Percentiles rank a stretch among this genome's conserved stretches.
Evolutionary conservation across 164 flowering plant species (phyloP).

Genomic region (Stephania yunnanensis): DNA sequence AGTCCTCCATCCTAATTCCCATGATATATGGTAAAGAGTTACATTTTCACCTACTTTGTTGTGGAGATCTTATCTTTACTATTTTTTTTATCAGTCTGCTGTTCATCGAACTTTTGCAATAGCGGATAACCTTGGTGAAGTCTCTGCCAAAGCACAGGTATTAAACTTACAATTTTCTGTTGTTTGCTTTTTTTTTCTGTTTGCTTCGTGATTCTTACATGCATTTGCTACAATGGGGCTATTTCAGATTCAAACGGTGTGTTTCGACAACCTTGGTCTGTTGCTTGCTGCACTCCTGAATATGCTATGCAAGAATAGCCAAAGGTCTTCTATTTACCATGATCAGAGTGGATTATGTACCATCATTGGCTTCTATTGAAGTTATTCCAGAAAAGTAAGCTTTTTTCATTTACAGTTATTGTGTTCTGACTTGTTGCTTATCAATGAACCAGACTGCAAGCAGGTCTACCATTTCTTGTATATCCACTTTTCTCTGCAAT

Average conservation of each 20-base stretch:
- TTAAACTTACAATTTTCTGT: slow-evolving; percentile 13
- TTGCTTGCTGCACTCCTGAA: slow-evolving; percentile 75
- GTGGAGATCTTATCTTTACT: slow-evolving; percentile 8
- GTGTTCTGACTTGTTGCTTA: slow-evolving; percentile 4
- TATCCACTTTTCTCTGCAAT: slow-evolving; percentile 80
- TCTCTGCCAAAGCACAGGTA: slow-evolving; percentile 91
- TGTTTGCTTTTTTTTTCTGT: neutral
- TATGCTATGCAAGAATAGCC: slow-evolving; percentile 49
- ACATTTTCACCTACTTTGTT: neutral
- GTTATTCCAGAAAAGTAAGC: neutral
- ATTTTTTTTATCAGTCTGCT: slow-evolving; percentile 52
- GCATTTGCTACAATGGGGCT: slow-evolving; percentile 7
- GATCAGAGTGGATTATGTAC: neutral
- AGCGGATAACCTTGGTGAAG: slow-evolving; percentile 89
- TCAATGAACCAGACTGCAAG: slow-evolving; percentile 45
- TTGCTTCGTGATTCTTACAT: neutral
- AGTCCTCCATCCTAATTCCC: neutral
- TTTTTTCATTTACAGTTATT: neutral
- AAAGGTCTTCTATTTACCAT: slow-evolving; percentile 39
- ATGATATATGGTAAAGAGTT: neutral
- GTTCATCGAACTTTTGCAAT: slow-evolving; percentile 90
- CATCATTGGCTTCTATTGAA: slow-evolving; percentile 1
- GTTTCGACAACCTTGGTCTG: slow-evolving; percentile 89
- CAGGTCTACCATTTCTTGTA: slow-evolving; percentile 64
- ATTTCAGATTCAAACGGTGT: slow-evolving; percentile 85